These are phyloP conservation scores for Auricularia sp. DNA, from an alignment of 768 basidiomycete genomes.

Conservation along the genomic window DNA sequence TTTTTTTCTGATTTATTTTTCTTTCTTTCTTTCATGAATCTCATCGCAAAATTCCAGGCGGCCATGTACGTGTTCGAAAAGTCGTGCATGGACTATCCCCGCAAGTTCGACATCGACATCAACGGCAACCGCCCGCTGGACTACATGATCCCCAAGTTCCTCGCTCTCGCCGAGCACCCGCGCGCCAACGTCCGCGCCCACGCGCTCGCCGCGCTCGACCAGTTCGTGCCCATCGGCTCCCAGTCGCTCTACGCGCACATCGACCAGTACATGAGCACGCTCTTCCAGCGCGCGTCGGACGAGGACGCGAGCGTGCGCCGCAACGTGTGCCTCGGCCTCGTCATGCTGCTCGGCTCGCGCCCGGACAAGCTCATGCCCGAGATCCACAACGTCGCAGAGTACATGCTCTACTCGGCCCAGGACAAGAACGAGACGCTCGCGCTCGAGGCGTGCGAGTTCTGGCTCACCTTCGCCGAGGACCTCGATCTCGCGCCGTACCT, in stretches of 20 bases:
- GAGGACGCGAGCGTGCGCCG: slow-evolving; percentile 88
- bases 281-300: slow-evolving; percentile 93
- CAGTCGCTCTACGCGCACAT: slow-evolving; percentile 86
- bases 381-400: slow-evolving; percentile 90
- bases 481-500: slow-evolving; percentile 75
- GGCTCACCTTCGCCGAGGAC: slow-evolving; percentile 97
- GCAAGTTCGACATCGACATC: slow-evolving; percentile 90
- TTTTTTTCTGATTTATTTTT: too few relatives aligned
- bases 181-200: slow-evolving; percentile 85
- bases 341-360: slow-evolving; percentile 81
- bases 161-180: slow-evolving; percentile 75
- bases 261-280: slow-evolving; percentile 83
- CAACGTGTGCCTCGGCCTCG: slow-evolving; percentile 92
- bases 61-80: slow-evolving; percentile 92
- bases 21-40: neutral
- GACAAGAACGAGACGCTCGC: slow-evolving; percentile 96
- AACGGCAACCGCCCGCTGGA: slow-evolving; percentile 88
- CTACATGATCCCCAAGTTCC: slow-evolving; percentile 93
- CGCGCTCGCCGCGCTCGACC: slow-evolving; percentile 88
- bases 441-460: slow-evolving; percentile 98
- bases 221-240: slow-evolving; percentile 79
- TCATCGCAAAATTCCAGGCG: slow-evolving; percentile 36
- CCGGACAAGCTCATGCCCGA: slow-evolving; percentile 97
- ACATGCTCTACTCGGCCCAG: slow-evolving; percentile 97
- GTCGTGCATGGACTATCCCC: slow-evolving; percentile 93